Conservation (phyloP, 371 early-diverging fungal genomes). For the Sporodiniella umbellata region DNA sequence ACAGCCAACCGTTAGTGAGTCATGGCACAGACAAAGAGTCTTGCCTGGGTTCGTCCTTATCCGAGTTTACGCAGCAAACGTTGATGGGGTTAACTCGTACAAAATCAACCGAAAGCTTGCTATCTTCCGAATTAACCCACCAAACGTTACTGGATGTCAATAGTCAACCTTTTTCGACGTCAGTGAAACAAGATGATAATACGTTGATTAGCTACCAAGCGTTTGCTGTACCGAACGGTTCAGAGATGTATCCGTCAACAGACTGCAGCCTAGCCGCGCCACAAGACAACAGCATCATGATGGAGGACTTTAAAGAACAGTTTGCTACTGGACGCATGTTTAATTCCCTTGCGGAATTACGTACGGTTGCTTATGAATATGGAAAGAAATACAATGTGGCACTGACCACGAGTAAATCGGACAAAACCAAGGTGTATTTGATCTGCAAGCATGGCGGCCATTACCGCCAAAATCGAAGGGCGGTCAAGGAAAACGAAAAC, state of each 20-base stretch:
- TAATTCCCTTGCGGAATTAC: slow-evolving; percentile 10
- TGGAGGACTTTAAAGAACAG: slow-evolving; percentile 13
- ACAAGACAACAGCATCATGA: slow-evolving; percentile 1
- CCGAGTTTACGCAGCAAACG: neutral
- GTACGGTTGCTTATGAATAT: slow-evolving; percentile 14
- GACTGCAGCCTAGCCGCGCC: too few relatives aligned
- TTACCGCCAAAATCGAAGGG: slow-evolving; percentile 13
- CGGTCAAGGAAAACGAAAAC: neutral
- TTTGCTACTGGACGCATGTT: slow-evolving; percentile 10
- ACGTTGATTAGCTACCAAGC: neutral
- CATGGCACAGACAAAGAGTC: neutral
- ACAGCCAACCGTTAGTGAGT: slow-evolving; percentile 1
- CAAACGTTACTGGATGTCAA: slow-evolving; percentile 17
- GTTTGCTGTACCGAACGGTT: neutral
- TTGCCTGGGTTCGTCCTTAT: neutral
- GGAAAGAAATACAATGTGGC: slow-evolving; percentile 19
- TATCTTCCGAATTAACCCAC: slow-evolving; percentile 5
- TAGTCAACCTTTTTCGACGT: slow-evolving; percentile 10
- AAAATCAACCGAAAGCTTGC: neutral
- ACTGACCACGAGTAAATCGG: slow-evolving; percentile 18
- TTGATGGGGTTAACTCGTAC: neutral
- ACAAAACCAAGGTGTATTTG: slow-evolving; percentile 21
- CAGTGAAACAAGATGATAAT: neutral
- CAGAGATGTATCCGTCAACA: too few relatives aligned
- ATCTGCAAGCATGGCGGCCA: slow-evolving; percentile 25